phyloP scores from a whole-genome alignment of 1,139 yeast species.

The Candida glucosophila region DNA sequence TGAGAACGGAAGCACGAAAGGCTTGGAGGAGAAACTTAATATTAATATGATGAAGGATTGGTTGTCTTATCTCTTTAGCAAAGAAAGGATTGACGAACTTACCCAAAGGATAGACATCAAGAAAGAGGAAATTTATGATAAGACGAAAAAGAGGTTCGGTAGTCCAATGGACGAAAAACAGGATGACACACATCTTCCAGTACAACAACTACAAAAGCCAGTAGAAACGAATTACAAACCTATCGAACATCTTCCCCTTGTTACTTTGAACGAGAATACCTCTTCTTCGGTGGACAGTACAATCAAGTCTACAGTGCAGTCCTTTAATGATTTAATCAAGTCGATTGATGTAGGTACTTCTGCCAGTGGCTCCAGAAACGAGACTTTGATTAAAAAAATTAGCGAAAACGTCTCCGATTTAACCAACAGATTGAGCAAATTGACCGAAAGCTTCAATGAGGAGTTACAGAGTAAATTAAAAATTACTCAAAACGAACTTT shows the following conservation, averaged over 20 bases:
- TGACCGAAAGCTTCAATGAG: conserved; percentile 33
- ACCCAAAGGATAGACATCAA: conserved; percentile 25
- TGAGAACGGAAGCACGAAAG: conserved; percentile 32
- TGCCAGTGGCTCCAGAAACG: conserved; percentile 20
- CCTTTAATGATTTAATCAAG: conserved; percentile 45
- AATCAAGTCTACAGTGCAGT: conserved; percentile 37
- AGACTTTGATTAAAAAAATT: conserved; percentile 21
- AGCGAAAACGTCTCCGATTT: conserved; percentile 24
- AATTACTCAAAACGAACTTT: conserved; percentile 41
- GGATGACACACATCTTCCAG: conserved; percentile 29
- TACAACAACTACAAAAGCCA: conserved; percentile 38
- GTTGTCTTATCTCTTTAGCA: conserved; percentile 23
- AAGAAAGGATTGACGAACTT: conserved; percentile 24
- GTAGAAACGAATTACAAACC: conserved; percentile 30
- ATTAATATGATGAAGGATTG: conserved; percentile 12
- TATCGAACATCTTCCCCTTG: conserved; percentile 27
- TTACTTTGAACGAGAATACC: conserved; percentile 16
- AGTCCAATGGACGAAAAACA: conserved; percentile 7
- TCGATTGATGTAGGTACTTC: conserved; percentile 36
- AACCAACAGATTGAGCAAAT: conserved; percentile 23
- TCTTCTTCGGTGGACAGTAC: conserved; percentile 30
- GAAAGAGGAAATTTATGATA: conserved; percentile 29
- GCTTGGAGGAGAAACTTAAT: conserved; percentile 16
- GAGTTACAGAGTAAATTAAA: conserved; percentile 31
- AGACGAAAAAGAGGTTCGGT: conserved; percentile 25